Conservation (phyloP, 768 basidiomycete genomes). For the Lepiota venenata region DNA sequence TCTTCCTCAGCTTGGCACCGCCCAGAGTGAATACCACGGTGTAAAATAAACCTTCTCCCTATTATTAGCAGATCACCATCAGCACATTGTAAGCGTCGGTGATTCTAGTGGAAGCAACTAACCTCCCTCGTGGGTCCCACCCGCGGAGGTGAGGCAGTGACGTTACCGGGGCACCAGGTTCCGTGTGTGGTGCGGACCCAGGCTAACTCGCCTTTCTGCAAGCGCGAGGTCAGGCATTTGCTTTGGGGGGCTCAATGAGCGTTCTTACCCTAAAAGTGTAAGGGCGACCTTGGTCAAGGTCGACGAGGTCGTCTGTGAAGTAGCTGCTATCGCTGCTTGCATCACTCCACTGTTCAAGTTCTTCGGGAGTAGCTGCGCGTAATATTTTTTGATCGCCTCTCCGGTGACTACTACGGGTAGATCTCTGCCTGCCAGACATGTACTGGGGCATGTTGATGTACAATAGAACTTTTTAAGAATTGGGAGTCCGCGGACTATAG, state of each 20-base stretch:
- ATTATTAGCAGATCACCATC: slow-evolving; percentile 8
- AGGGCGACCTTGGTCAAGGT: slow-evolving; percentile 16
- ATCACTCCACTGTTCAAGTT: slow-evolving; percentile 32
- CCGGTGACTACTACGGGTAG: slow-evolving; percentile 3
- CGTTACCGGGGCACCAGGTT: slow-evolving; percentile 50
- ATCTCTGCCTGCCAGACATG: slow-evolving; percentile 9
- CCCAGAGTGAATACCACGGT: slow-evolving; percentile 39
- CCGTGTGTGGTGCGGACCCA: slow-evolving; percentile 50
- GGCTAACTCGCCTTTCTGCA: slow-evolving; percentile 43
- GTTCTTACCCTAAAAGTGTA: slow-evolving; percentile 11
- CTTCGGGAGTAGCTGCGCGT: slow-evolving; percentile 31
- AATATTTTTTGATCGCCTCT: slow-evolving; percentile 20
- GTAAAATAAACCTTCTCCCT: slow-evolving; percentile 53
- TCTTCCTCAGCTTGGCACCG: slow-evolving; percentile 39
- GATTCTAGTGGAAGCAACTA: slow-evolving; percentile 15
- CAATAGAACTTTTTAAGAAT: background rate
- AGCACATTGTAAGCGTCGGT: slow-evolving; percentile 6
- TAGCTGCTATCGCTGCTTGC: slow-evolving; percentile 29
- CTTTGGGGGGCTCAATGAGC: slow-evolving; percentile 4
- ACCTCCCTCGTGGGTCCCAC: slow-evolving; percentile 46
- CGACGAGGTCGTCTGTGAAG: slow-evolving; percentile 28
- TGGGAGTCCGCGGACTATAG: background rate
- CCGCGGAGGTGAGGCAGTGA: slow-evolving; percentile 41
- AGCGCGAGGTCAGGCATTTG: slow-evolving; percentile 7
- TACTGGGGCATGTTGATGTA: slow-evolving; percentile 10